Conservation (phyloP, 331 rosid species). For the Telfairia occidentalis region DNA sequence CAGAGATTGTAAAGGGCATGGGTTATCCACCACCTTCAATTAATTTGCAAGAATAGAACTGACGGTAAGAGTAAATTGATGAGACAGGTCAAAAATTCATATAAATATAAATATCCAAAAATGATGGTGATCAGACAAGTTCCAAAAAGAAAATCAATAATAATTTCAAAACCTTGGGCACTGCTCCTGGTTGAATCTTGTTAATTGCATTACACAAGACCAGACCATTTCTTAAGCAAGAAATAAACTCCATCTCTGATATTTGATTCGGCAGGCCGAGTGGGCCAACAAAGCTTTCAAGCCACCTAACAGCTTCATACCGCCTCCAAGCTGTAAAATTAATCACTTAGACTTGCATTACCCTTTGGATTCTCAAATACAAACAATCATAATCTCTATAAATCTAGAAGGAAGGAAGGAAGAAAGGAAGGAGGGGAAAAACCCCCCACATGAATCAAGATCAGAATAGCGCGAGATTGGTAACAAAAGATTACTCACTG, state of each 20-base stretch:
- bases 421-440: too few relatives aligned
- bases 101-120: background rate
- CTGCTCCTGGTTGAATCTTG: constrained; percentile 84
- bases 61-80: background rate
- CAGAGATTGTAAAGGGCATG: constrained; percentile 33
- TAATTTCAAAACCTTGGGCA: constrained; percentile 48
- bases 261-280: constrained; percentile 56
- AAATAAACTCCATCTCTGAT: constrained; percentile 70
- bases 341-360: background rate
- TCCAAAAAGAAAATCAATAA: background rate
- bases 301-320: constrained; percentile 74
- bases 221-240: constrained; percentile 83
- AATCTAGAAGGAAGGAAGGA: background rate
- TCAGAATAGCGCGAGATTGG: background rate
- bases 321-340: constrained; percentile 68
- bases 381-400: background rate
- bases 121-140: background rate
- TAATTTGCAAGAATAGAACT: background rate
- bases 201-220: constrained; percentile 73
- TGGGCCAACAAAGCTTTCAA: constrained; percentile 64
- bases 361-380: background rate
- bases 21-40: constrained; percentile 74
- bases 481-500: background rate
- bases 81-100: background rate
- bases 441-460: background rate